Conservation (phyloP, 116 monocot species). For the Posidonia oceanica region DNA sequence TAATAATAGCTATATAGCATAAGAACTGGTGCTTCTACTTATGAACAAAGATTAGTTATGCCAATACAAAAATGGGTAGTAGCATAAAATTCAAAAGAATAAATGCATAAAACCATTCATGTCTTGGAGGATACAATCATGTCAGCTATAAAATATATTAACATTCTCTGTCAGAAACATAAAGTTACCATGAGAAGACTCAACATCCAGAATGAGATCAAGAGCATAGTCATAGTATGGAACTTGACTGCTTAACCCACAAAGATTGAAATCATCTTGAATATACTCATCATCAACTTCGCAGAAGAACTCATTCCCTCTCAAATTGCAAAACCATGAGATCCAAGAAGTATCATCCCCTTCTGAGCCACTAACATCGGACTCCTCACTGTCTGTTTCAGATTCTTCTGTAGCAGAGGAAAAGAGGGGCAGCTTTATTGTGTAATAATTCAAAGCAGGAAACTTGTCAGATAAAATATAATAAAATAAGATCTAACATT, state of each 20-base stretch:
- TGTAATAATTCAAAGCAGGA: not conserved
- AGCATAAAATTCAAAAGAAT: no score
- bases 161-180: not conserved
- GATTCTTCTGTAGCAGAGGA: slow-evolving; percentile 34
- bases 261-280: slow-evolving; percentile 81
- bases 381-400: slow-evolving; percentile 67
- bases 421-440: not conserved
- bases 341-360: slow-evolving; percentile 78
- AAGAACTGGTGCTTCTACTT: no score
- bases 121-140: no score
- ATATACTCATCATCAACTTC: slow-evolving; percentile 90
- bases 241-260: slow-evolving; percentile 80
- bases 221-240: slow-evolving; percentile 88
- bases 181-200: slow-evolving; percentile 57
- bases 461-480: not conserved
- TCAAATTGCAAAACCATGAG: slow-evolving; percentile 71
- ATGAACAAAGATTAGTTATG: no score
- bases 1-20: no score
- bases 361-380: slow-evolving; percentile 77
- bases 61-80: no score
- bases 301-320: slow-evolving; percentile 82
- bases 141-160: no score
- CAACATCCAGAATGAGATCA: slow-evolving; percentile 75
- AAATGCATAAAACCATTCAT: no score
- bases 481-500: not conserved